Conservation (phyloP, 495 filamentous ascomycete genomes). For the Hyaloscypha variabilis region DNA sequence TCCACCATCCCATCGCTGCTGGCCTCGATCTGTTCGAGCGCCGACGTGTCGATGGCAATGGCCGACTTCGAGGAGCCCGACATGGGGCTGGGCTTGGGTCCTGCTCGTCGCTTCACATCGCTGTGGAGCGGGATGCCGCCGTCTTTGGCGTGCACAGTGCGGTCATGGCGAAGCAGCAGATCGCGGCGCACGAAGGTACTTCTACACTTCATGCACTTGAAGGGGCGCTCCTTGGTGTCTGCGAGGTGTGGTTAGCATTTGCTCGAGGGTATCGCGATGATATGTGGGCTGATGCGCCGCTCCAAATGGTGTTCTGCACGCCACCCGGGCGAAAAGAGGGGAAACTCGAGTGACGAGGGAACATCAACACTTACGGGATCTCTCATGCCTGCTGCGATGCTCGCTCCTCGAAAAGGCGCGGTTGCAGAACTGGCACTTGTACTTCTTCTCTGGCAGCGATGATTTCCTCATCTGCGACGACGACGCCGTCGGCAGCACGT, state of each 20-base stretch:
- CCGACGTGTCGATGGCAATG: slow-evolving; percentile 82
- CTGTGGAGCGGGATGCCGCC: slow-evolving; percentile 93
- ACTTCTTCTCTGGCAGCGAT: slow-evolving; percentile 87
- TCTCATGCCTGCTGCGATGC: slow-evolving; percentile 94
- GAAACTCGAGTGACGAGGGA: slow-evolving; percentile 5
- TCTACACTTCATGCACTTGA: slow-evolving; percentile 97
- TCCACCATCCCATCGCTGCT: slow-evolving; percentile 95
- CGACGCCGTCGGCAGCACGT: slow-evolving; percentile 55
- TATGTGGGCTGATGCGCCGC: neutral
- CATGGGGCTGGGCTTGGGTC: slow-evolving; percentile 44
- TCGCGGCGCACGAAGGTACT: slow-evolving; percentile 99
- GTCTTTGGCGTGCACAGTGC: slow-evolving; percentile 98
- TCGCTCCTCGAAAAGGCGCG: slow-evolving; percentile 96
- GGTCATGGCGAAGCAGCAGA: slow-evolving; percentile 93
- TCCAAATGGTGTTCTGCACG: slow-evolving; percentile 11
- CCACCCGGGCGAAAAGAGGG: slow-evolving; percentile 8
- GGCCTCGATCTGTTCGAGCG: slow-evolving; percentile 92
- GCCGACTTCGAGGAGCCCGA: slow-evolving; percentile 76
- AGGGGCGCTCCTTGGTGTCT: slow-evolving; percentile 99
- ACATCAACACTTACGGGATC: slow-evolving; percentile 76
- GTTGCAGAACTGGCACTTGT: slow-evolving; percentile 99
- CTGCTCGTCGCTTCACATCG: slow-evolving; percentile 85
- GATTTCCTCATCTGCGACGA: slow-evolving; percentile 60
- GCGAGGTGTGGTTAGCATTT: slow-evolving; percentile 23
- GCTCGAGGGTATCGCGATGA: slow-evolving; percentile 5